phyloP scores from a whole-genome alignment of 106 monocot genomes.

The Xerophyta viscosa region DNA sequence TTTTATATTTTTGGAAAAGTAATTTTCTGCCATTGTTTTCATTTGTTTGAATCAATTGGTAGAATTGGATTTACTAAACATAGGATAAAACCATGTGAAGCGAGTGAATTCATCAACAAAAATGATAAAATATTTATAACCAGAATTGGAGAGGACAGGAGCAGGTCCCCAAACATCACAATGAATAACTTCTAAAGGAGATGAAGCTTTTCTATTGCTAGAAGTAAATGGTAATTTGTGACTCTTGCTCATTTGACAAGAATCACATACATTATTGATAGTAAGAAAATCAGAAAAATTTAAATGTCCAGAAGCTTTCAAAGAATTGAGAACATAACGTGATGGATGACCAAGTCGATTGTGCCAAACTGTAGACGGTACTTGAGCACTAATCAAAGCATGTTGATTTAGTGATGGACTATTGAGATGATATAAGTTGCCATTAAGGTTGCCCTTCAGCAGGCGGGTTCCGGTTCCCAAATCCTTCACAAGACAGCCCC shows the following conservation, averaged over 20 bases:
- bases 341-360: slow-evolving; percentile 1
- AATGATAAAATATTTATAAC: slow-evolving; percentile 6
- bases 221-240: slow-evolving; percentile 1
- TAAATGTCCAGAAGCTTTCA: neutral
- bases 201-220: neutral
- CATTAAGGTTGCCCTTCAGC: too few relatives aligned
- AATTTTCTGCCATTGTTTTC: too few relatives aligned
- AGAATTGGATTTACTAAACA: neutral
- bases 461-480: too few relatives aligned
- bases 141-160: neutral
- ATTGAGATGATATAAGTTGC: neutral
- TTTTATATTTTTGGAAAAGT: too few relatives aligned
- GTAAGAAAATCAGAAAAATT: neutral
- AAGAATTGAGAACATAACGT: neutral
- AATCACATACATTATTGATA: neutral
- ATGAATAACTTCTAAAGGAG: slow-evolving; percentile 4
- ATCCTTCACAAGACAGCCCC: too few relatives aligned
- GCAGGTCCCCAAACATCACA: slow-evolving; percentile 1
- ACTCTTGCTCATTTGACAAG: slow-evolving; percentile 6
- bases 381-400: neutral
- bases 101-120: slow-evolving; percentile 11
- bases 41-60: slow-evolving; percentile 1
- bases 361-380: slow-evolving; percentile 3
- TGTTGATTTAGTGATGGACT: neutral
- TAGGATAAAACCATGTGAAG: slow-evolving; percentile 4